Evolutionary conservation across 495 filamentous ascomycete species (phyloP).

Genomic region (Hypoxylon fuscum): DNA sequence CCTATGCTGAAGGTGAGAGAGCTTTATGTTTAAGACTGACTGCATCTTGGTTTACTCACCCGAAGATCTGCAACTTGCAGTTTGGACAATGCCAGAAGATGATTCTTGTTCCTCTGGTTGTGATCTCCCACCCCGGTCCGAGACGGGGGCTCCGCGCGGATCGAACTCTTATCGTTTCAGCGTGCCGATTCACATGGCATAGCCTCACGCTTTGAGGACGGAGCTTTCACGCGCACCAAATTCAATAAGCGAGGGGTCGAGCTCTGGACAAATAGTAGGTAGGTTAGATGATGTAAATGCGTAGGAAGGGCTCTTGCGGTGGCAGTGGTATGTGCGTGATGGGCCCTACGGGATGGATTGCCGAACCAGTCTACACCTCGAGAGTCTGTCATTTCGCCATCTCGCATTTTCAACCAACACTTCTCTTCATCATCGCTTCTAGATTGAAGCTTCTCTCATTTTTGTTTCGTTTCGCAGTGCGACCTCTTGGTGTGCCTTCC

Average conservation of each 20-base stretch:
- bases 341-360: background rate
- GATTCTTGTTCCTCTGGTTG: conserved; percentile 2
- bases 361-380: conserved; percentile 11
- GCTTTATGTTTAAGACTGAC: too few relatives aligned
- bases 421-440: conserved; percentile 35
- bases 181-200: conserved; percentile 33
- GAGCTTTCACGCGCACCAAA: background rate
- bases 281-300: conserved; percentile 15
- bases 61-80: conserved; percentile 10
- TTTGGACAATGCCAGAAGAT: conserved; percentile 7
- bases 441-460: conserved; percentile 34
- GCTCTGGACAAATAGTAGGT: conserved; percentile 8
- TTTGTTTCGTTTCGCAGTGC: conserved; percentile 39
- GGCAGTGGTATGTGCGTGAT: conserved; percentile 15
- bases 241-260: conserved; percentile 15
- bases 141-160: conserved; percentile 32
- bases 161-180: conserved; percentile 51
- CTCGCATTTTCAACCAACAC: conserved; percentile 31
- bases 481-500: conserved; percentile 15
- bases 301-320: conserved; percentile 1
- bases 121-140: conserved; percentile 22
- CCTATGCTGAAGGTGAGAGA: too few relatives aligned
- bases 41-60: too few relatives aligned
- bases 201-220: conserved; percentile 31
- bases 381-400: conserved; percentile 23